Conservation (phyloP, 345 rosid species). For the Aquilaria sinensis region DNA sequence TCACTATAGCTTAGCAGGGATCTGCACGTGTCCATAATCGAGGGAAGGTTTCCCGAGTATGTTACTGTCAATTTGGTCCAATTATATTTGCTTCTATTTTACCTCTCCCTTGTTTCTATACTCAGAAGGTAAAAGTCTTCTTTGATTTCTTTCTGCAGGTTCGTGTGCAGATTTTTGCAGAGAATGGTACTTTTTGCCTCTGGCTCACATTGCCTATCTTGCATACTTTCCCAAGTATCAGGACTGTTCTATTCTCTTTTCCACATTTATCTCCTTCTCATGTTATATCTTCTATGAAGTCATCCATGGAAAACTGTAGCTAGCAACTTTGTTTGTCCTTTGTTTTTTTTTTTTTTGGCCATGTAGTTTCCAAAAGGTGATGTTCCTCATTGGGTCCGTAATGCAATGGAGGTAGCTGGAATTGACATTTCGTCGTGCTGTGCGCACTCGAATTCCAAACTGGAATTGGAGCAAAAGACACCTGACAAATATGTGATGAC, state of each 20-base stretch:
- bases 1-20: slow-evolving; percentile 64
- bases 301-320: background rate
- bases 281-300: background rate
- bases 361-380: slow-evolving; percentile 72
- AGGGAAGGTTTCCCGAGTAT: slow-evolving; percentile 62
- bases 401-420: slow-evolving; percentile 85
- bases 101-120: background rate
- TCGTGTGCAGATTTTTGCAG: slow-evolving; percentile 58
- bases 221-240: background rate
- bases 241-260: background rate
- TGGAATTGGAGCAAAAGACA: too few relatives aligned
- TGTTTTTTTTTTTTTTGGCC: slow-evolving; percentile 3
- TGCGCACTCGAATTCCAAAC: background rate
- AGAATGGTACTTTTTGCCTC: slow-evolving; percentile 48
- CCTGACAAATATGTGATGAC: too few relatives aligned
- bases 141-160: slow-evolving; percentile 32
- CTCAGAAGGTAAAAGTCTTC: background rate
- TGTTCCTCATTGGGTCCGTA: slow-evolving; percentile 77
- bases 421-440: slow-evolving; percentile 63
- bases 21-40: slow-evolving; percentile 50
- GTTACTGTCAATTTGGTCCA: slow-evolving; percentile 18
- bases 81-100: background rate
- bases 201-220: background rate
- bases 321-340: background rate
- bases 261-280: background rate